These are phyloP conservation scores for Spinacia oleracea DNA, from an alignment of 179 eudicot species.

Conservation along the genomic window DNA sequence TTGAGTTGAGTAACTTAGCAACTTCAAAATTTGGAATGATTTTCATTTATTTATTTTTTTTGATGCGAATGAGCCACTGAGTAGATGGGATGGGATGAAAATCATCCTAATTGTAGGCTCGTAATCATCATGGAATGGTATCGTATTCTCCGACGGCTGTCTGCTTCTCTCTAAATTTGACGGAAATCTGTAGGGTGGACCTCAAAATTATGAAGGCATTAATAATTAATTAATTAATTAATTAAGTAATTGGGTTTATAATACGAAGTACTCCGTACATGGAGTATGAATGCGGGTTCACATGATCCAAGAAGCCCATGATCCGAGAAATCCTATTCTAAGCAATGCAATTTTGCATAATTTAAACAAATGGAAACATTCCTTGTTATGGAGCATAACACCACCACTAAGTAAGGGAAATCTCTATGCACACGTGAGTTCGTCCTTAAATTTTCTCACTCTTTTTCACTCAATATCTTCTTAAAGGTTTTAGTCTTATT, in stretches of 20 bases:
- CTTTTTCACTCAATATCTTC: slow-evolving; percentile 10
- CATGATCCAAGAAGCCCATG: slow-evolving; percentile 71
- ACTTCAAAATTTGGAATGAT: no score
- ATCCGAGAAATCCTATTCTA: slow-evolving; percentile 42
- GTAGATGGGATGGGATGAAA: no score
- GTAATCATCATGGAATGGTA: neutral
- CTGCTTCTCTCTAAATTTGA: neutral
- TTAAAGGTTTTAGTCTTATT: slow-evolving; percentile 2
- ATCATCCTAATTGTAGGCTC: no score
- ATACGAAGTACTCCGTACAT: no score
- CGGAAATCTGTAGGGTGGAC: neutral
- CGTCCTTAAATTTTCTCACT: slow-evolving; percentile 8
- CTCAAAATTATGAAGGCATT: neutral
- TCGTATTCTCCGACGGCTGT: neutral
- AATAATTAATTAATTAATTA: no score
- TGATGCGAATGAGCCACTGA: no score
- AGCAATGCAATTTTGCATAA: slow-evolving; percentile 19
- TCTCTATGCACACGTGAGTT: slow-evolving; percentile 37
- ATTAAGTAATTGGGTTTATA: no score
- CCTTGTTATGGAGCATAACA: slow-evolving; percentile 36
- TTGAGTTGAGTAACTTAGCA: no score
- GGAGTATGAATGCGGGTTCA: slow-evolving; percentile 22
- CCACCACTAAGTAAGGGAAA: slow-evolving; percentile 31
- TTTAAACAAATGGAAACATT: slow-evolving; percentile 21
- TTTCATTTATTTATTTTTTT: no score